Base-by-base conservation (phyloP, 495 filamentous ascomycete genomes). In the Talaromyces borbonicus region DNA sequence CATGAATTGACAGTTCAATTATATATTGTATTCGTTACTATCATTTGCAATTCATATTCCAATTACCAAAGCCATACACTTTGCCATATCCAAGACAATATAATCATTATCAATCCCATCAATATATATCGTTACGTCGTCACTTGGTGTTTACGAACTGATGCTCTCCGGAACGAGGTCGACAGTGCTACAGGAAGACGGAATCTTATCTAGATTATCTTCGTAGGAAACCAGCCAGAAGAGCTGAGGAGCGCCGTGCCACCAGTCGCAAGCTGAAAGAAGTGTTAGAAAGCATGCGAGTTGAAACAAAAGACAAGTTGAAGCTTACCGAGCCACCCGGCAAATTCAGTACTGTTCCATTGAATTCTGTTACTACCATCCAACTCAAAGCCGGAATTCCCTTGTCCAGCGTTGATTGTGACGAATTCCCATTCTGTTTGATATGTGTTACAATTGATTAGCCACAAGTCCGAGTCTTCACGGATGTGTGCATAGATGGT, bases 321-420 rank as follows among this genome's bases (percentile, higher is more conserved):
- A n/a, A n/a, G 65, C 71, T 54, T 53, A 77, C 72, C 70, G 16
- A 75, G 50, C 73, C 73, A 77, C 14, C 73, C 72, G n/a, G 58
- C 67, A 43, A 74, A 77, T 7, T 62, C 61, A 23, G 50, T 50
- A 9, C 53, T 39, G 26, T 57, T 65, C 61, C 62, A 72, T 37
- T 68, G 49, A 39, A 77, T 49, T 11, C 56, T 55, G 20, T 53
- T 57, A 6, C 51, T 52, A 22, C 63, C 60, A 14, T 49, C 26
- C 43, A 72, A 50, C 35, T 57, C 66, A 55, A 72, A 75, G 5
- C 60, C 70, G 2, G 40, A 43, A 8, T 29, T 45, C 11, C 66
- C 65, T 12, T 49, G 48, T 12, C 65, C 69, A 8, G 53, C 58
- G 16, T 75, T 69, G 52, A 74, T 68, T 23, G 53, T 14, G 11